A percentile compares a stretch with the other conserved stretches of the same genome.
phyloP scores from a whole-genome alignment of 805 yeast genomes.

The Grigorovia yakushimaensis region DNA sequence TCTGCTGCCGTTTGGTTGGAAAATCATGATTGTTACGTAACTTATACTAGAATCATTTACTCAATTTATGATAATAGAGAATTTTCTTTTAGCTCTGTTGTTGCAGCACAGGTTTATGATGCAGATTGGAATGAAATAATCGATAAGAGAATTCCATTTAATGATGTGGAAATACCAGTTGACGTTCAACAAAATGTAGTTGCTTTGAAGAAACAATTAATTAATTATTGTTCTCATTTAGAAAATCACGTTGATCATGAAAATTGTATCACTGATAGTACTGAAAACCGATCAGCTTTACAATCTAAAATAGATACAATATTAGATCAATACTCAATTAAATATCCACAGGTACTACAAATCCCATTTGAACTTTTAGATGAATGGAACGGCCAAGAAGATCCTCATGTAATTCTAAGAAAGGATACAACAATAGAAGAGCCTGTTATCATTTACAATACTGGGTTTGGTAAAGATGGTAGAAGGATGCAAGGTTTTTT shows the following conservation, averaged over 20 bases:
- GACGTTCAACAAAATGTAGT: slow-evolving; percentile 25
- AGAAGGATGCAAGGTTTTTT: slow-evolving; percentile 9
- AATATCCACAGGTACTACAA: slow-evolving; percentile 10
- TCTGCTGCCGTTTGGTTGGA: slow-evolving; percentile 29
- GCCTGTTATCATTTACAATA: slow-evolving; percentile 12
- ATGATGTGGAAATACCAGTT: slow-evolving; percentile 17
- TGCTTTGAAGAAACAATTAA: slow-evolving; percentile 14
- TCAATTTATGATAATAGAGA: slow-evolving; percentile 10
- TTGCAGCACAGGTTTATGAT: slow-evolving; percentile 38
- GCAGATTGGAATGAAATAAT: slow-evolving; percentile 38
- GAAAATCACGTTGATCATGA: slow-evolving; percentile 13
- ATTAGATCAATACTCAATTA: slow-evolving; percentile 7
- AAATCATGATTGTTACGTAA: slow-evolving; percentile 38
- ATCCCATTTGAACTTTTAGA: slow-evolving; percentile 6
- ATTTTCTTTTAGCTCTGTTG: slow-evolving; percentile 32
- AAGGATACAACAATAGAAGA: slow-evolving; percentile 6
- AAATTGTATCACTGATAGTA: slow-evolving; percentile 13
- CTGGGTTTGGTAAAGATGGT: slow-evolving; percentile 2
- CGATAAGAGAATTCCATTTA: slow-evolving; percentile 28
- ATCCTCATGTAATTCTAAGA: slow-evolving; percentile 9
- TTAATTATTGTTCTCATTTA: slow-evolving; percentile 1
- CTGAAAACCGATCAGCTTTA: slow-evolving; percentile 11
- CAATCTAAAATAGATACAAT: slow-evolving; percentile 5
- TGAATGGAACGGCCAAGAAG: slow-evolving; percentile 12
- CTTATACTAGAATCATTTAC: slow-evolving; percentile 37